Conservation (phyloP, 2,329 filamentous ascomycete species). For the Pseudocercospora cruenta region DNA sequence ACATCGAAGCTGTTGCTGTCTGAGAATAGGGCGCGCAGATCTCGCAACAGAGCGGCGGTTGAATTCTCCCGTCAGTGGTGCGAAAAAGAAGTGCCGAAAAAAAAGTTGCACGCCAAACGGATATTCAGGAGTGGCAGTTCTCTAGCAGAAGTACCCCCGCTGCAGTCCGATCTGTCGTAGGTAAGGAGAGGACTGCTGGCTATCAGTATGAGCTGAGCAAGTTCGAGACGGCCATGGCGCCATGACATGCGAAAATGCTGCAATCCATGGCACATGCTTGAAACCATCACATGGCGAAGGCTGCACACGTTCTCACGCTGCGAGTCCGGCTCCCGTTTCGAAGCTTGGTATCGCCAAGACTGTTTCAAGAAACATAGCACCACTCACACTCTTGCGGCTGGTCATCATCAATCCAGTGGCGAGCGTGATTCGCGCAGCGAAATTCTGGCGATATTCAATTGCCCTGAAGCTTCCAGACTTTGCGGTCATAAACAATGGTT, state of each 20-base stretch:
- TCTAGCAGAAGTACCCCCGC: too few species aligned
- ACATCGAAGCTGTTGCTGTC: background rate
- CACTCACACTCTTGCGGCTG: background rate
- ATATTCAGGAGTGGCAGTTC: background rate
- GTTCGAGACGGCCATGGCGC: background rate
- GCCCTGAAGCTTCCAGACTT: background rate
- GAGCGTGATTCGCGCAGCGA: constrained; percentile 2
- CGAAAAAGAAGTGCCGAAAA: background rate
- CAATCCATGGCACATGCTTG: background rate
- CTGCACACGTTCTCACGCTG: background rate
- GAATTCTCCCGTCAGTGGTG: too few species aligned
- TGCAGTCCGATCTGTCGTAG: background rate
- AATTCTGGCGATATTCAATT: background rate
- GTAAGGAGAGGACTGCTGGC: background rate
- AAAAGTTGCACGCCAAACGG: background rate
- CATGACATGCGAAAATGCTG: background rate
- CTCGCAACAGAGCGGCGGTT: background rate
- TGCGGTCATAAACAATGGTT: background rate
- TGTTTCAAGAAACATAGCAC: background rate
- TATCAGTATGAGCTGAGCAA: background rate
- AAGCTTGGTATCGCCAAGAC: background rate
- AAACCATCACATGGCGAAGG: background rate
- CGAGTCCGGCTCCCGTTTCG: background rate
- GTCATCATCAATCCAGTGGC: constrained; percentile 5
- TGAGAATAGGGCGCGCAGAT: too few species aligned